Percentiles rank a stretch among this genome's conserved stretches.
Conservation (phyloP, 768 basidiomycete species). For the Auricularia cornea region DNA sequence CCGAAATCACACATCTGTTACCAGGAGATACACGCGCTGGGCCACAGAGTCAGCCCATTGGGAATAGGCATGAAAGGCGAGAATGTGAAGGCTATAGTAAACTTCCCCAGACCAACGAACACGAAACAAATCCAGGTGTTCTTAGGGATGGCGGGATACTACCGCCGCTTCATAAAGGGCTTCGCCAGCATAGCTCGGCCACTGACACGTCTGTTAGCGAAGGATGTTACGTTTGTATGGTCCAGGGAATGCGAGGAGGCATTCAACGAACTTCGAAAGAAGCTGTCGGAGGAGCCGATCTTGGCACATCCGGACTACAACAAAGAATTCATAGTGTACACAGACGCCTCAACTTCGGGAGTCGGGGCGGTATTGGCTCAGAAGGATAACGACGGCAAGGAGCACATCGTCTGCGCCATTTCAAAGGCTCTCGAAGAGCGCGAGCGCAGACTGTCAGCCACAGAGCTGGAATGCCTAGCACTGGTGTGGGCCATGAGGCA, state of each 20-base stretch:
- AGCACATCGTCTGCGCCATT: no score
- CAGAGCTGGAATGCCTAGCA: no score
- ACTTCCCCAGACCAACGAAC: slow-evolving; percentile 18
- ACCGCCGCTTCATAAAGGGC: slow-evolving; percentile 24
- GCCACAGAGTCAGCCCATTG: slow-evolving; percentile 23
- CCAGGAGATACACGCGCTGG: slow-evolving; percentile 25
- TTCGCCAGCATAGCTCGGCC: slow-evolving; percentile 28
- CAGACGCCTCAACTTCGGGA: no score
- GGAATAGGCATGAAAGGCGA: slow-evolving; percentile 30
- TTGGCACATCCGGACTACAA: no score
- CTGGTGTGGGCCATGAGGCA: no score
- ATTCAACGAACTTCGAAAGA: slow-evolving; percentile 13
- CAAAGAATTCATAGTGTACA: no score
- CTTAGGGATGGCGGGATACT: slow-evolving; percentile 32
- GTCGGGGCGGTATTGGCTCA: no score
- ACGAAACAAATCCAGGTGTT: slow-evolving; percentile 24
- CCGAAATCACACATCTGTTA: slow-evolving; percentile 28
- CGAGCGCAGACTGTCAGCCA: no score
- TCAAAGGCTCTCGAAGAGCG: no score
- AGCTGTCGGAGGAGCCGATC: slow-evolving; percentile 8
- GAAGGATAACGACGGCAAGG: no score
- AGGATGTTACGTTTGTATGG: slow-evolving; percentile 3
- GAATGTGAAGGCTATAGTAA: slow-evolving; percentile 27
- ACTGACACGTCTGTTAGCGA: slow-evolving; percentile 25
- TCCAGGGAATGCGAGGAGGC: no score